These are phyloP conservation scores for Neurospora tetraspora DNA, from an alignment of 495 filamentous ascomycete genomes.

Conservation along the genomic window DNA sequence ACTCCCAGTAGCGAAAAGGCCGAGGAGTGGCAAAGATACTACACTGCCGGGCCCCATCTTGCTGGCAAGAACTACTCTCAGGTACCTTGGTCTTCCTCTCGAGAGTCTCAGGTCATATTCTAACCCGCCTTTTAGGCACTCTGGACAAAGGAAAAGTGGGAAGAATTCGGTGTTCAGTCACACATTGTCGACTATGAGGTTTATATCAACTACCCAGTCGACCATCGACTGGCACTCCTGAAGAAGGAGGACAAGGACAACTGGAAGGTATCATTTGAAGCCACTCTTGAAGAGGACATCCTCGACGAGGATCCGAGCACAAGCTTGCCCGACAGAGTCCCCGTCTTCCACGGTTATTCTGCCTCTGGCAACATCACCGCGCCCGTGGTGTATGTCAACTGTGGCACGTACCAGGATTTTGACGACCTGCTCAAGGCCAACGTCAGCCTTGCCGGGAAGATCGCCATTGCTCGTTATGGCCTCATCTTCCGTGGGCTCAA, in stretches of 20 bases:
- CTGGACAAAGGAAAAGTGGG: constrained; percentile 82
- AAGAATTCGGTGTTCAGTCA: constrained; percentile 67
- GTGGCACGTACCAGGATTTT: constrained; percentile 75
- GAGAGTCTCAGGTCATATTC: not conserved
- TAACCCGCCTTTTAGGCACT: constrained; percentile 46
- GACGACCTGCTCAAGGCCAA: constrained; percentile 72
- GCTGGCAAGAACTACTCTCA: constrained; percentile 75
- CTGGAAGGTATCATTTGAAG: constrained; percentile 67
- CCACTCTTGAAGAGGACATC: constrained; percentile 73
- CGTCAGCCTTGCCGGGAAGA: constrained; percentile 70
- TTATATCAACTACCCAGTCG: constrained; percentile 82
- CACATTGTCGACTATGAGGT: constrained; percentile 74
- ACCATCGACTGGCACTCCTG: constrained; percentile 68
- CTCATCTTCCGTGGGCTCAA: constrained; percentile 83
- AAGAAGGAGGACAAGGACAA: constrained; percentile 31
- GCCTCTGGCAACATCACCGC: constrained; percentile 86
- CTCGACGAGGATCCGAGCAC: constrained; percentile 78
- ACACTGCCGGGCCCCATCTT: constrained; percentile 80
- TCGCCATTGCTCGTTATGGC: constrained; percentile 81
- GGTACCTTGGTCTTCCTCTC: constrained; percentile 8
- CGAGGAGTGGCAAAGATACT: constrained; percentile 81
- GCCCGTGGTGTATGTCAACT: constrained; percentile 71
- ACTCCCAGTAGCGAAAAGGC: constrained; percentile 61
- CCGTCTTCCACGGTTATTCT: constrained; percentile 93
- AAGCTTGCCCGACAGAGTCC: constrained; percentile 60